Conservation (phyloP, 768 basidiomycete genomes). For the Auriscalpium orientale region DNA sequence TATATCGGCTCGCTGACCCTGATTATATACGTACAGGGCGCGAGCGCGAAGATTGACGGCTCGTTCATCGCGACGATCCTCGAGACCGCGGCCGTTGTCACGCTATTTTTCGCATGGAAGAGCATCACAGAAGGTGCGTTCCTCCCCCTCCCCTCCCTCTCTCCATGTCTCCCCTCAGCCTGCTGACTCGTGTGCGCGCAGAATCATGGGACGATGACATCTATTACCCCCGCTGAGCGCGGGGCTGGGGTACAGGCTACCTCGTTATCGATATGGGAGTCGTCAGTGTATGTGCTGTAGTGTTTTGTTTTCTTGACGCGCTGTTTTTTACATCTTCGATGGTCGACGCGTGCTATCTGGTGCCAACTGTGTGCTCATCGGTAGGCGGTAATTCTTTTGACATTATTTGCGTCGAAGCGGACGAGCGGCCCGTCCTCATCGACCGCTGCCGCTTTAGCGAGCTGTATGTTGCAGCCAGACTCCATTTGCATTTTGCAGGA, state of each 20-base stretch:
- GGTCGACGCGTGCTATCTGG: too few relatives aligned
- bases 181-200: background rate
- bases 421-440: too few relatives aligned
- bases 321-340: too few relatives aligned
- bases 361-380: too few relatives aligned
- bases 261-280: too few relatives aligned
- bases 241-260: background rate
- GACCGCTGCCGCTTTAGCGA: too few relatives aligned
- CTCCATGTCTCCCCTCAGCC: background rate
- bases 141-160: background rate
- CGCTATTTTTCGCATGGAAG: conserved; percentile 75
- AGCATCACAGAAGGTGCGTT: conserved; percentile 83
- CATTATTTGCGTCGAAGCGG: too few relatives aligned
- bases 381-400: too few relatives aligned
- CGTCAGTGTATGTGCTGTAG: too few relatives aligned
- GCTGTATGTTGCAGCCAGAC: too few relatives aligned
- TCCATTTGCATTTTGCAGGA: too few relatives aligned
- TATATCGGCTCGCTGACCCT: background rate
- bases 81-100: conserved; percentile 65
- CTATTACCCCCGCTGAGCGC: conserved; percentile 1
- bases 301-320: too few relatives aligned
- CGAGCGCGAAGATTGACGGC: conserved; percentile 70
- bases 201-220: conserved; percentile 2
- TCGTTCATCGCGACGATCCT: conserved; percentile 81
- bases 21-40: conserved; percentile 32